phyloP scores from a whole-genome alignment of 2,329 filamentous ascomycete species.

The Escovopsis sp. region DNA sequence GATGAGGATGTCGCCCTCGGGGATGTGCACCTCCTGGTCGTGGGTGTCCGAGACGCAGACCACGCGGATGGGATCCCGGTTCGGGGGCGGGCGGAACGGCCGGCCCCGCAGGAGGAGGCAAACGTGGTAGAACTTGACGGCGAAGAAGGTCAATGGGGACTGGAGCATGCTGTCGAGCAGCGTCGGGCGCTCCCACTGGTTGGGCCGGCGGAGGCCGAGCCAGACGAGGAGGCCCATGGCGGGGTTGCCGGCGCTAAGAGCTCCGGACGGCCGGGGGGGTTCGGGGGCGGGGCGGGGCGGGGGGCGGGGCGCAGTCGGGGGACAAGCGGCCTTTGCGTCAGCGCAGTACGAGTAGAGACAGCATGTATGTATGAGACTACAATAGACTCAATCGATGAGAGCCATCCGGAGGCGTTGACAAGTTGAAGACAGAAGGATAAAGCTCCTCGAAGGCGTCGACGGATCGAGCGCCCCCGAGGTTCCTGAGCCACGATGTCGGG shows the following conservation, averaged over 20 bases:
- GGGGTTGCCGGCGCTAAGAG: not conserved
- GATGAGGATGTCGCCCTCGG: constrained; percentile 70
- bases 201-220: constrained; percentile 33
- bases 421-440: too few species aligned
- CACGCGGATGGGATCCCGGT: constrained; percentile 48
- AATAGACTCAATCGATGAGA: too few species aligned
- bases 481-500: too few species aligned
- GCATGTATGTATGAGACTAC: too few species aligned
- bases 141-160: constrained; percentile 52
- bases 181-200: constrained; percentile 34
- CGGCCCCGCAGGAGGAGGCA: constrained; percentile 53
- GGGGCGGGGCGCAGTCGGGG: not conserved
- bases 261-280: not conserved
- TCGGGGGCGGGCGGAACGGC: constrained; percentile 42
- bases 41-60: constrained; percentile 91
- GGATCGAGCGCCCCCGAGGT: too few species aligned
- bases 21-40: constrained; percentile 45
- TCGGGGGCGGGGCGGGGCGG: too few species aligned
- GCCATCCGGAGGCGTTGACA: too few species aligned
- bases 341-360: too few species aligned
- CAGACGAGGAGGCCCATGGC: constrained; percentile 30
- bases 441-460: too few species aligned
- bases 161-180: constrained; percentile 48
- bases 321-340: too few species aligned
- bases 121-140: constrained; percentile 47